Percentiles rank a stretch among this genome's conserved stretches.
Evolutionary conservation across 1,284 basidiomycete genomes (phyloP).

Genomic region (Boletus semigastroideus): DNA sequence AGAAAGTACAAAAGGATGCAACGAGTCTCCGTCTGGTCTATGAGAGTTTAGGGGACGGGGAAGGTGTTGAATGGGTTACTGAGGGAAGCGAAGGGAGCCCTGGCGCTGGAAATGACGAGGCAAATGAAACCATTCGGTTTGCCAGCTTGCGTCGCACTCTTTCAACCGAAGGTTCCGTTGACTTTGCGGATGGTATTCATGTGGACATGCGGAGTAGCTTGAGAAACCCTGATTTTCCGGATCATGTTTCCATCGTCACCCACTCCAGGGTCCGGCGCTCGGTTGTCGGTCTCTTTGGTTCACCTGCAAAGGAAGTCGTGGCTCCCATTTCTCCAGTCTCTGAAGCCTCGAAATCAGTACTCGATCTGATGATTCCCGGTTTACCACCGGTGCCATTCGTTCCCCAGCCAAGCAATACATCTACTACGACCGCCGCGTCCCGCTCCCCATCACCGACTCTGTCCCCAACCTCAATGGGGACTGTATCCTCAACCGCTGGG

Average conservation of each 20-base stretch:
- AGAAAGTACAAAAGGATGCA: constrained; percentile 69
- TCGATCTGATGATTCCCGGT: constrained; percentile 35
- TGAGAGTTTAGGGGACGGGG: constrained; percentile 64
- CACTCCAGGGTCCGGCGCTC: constrained; percentile 50
- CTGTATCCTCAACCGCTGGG: constrained; percentile 8
- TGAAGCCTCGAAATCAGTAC: constrained; percentile 21
- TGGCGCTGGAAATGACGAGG: constrained; percentile 22
- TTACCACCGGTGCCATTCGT: constrained; percentile 36
- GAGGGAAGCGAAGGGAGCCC: constrained; percentile 32
- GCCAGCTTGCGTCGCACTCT: constrained; percentile 44
- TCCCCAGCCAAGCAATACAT: constrained; percentile 31
- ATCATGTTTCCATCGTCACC: constrained; percentile 19
- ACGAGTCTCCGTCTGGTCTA: constrained; percentile 69
- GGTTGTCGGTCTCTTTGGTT: constrained; percentile 64
- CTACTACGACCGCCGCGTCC: constrained; percentile 14
- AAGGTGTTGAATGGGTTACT: constrained; percentile 41
- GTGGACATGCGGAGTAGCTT: constrained; percentile 38
- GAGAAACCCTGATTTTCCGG: constrained; percentile 20
- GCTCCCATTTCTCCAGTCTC: constrained; percentile 11
- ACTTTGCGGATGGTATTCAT: constrained; percentile 34
- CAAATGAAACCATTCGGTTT: constrained; percentile 42
- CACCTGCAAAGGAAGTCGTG: constrained; percentile 13
- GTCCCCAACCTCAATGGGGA: constrained; percentile 4
- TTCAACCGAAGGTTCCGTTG: constrained; percentile 26
- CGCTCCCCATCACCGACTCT: constrained; percentile 24